Percentiles rank a stretch among this genome's conserved stretches.
These are phyloP conservation scores for Penicillium lividum DNA, from an alignment of 495 filamentous ascomycete species.

Conservation along the genomic window DNA sequence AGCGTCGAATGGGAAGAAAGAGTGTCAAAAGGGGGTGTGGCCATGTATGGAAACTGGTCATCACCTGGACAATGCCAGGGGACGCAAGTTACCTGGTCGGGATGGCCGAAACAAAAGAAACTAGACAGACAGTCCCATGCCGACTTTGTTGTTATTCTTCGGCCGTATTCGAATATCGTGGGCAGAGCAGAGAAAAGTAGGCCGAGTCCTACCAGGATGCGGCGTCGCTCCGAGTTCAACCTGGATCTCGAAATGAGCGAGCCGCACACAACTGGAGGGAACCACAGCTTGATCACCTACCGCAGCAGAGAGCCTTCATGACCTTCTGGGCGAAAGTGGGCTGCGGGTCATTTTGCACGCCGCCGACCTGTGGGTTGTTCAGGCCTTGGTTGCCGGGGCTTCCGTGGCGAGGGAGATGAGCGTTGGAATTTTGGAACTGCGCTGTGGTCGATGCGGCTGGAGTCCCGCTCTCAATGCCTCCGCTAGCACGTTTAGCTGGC, in stretches of 20 bases:
- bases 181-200: conserved; percentile 25
- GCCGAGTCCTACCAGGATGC: conserved; percentile 17
- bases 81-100: conserved; percentile 13
- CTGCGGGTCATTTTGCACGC: conserved; percentile 47
- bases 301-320: conserved; percentile 81
- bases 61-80: conserved; percentile 15
- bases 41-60: conserved; percentile 2
- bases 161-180: conserved; percentile 32
- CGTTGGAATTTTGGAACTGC: conserved; percentile 87
- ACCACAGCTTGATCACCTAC: conserved; percentile 51
- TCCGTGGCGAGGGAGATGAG: conserved; percentile 70
- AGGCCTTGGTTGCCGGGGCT: conserved; percentile 58
- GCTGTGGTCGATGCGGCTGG: conserved; percentile 82
- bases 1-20: conserved; percentile 29
- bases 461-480: conserved; percentile 73
- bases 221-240: conserved; percentile 31
- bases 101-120: conserved; percentile 24
- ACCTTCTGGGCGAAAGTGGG: conserved; percentile 63
- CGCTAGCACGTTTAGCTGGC: conserved; percentile 72
- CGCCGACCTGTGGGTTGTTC: conserved; percentile 49
- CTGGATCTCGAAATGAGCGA: conserved; percentile 35
- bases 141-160: conserved; percentile 23
- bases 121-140: conserved; percentile 24
- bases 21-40: conserved; percentile 19
- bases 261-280: conserved; percentile 14